These are phyloP conservation scores for Auricularia sp. DNA, from an alignment of 768 basidiomycete species.

Conservation along the genomic window DNA sequence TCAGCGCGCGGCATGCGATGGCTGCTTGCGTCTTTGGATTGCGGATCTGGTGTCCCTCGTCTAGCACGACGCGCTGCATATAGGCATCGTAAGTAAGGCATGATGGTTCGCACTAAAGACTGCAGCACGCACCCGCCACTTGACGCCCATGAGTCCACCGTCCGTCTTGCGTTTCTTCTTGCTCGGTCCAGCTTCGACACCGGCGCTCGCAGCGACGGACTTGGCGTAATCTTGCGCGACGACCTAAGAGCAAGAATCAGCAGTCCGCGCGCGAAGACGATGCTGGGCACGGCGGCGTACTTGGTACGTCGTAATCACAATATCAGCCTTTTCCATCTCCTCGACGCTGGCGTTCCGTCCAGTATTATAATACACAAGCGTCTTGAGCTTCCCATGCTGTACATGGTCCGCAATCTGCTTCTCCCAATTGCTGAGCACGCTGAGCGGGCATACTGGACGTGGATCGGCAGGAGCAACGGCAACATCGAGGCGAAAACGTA, in stretches of 20 bases:
- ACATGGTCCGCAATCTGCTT: slow-evolving; percentile 75
- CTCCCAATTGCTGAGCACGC: slow-evolving; percentile 82
- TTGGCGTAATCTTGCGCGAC: neutral
- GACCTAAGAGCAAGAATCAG: slow-evolving; percentile 19
- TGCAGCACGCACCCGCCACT: slow-evolving; percentile 59
- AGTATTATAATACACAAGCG: slow-evolving; percentile 62
- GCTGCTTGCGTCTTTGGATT: slow-evolving; percentile 85
- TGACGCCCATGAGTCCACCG: slow-evolving; percentile 51
- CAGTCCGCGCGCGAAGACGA: slow-evolving; percentile 22
- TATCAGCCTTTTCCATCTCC: slow-evolving; percentile 57
- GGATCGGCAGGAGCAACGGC: neutral
- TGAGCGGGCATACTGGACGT: slow-evolving; percentile 62
- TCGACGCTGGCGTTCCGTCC: slow-evolving; percentile 49
- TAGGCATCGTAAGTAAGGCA: neutral
- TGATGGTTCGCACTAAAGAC: neutral
- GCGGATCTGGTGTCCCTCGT: slow-evolving; percentile 83
- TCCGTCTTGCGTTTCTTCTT: slow-evolving; percentile 58
- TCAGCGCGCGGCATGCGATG: slow-evolving; percentile 49
- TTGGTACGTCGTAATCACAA: slow-evolving; percentile 81
- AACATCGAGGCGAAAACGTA: slow-evolving; percentile 20
- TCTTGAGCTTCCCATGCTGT: slow-evolving; percentile 37
- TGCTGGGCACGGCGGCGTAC: slow-evolving; percentile 16
- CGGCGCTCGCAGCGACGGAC: neutral
- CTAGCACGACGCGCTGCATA: slow-evolving; percentile 64
- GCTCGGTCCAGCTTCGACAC: slow-evolving; percentile 19